Percentiles rank a stretch among this genome's conserved stretches.
Evolutionary conservation across 768 basidiomycete species (phyloP).

Genomic region (Mycena sanguinolenta): DNA sequence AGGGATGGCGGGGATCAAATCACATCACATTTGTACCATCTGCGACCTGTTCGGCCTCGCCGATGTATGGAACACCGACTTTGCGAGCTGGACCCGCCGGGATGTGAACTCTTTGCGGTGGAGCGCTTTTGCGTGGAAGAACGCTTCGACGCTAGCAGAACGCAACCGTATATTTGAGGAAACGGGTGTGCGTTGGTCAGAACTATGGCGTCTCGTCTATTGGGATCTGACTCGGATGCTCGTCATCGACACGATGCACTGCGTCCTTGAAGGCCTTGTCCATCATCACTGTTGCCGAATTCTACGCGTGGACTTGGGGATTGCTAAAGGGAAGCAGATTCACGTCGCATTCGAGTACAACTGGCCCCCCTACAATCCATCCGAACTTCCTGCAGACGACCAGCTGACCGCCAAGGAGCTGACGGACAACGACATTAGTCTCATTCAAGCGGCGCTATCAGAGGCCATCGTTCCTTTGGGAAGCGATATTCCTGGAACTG

Average conservation of each 20-base stretch:
- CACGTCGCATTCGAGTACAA: slow-evolving; percentile 19
- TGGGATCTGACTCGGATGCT: slow-evolving; percentile 44
- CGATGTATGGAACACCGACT: slow-evolving; percentile 32
- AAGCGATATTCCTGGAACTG: neutral
- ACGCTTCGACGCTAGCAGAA: slow-evolving; percentile 26
- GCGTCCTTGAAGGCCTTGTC: slow-evolving; percentile 41
- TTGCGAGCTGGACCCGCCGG: no score
- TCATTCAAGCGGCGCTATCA: no score
- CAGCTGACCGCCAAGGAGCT: slow-evolving; percentile 22
- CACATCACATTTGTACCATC: slow-evolving; percentile 44
- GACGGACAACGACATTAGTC: neutral
- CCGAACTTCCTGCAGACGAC: slow-evolving; percentile 16
- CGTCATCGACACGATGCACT: slow-evolving; percentile 50
- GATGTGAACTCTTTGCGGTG: no score
- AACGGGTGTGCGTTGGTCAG: slow-evolving; percentile 43
- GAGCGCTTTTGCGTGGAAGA: slow-evolving; percentile 29
- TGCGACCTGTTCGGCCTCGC: slow-evolving; percentile 38
- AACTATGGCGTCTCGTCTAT: slow-evolving; percentile 45
- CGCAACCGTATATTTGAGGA: slow-evolving; percentile 16
- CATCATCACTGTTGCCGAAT: slow-evolving; percentile 36
- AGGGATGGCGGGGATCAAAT: slow-evolving; percentile 38
- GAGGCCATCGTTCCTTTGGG: slow-evolving; percentile 16
- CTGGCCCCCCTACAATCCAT: slow-evolving; percentile 27
- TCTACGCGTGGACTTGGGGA: slow-evolving; percentile 34
- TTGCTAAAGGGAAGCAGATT: slow-evolving; percentile 29